A percentile compares a stretch with the other conserved stretches of the same genome.
Conservation (phyloP, 2,329 filamentous ascomycete species). For the Fusarium nygamai region DNA sequence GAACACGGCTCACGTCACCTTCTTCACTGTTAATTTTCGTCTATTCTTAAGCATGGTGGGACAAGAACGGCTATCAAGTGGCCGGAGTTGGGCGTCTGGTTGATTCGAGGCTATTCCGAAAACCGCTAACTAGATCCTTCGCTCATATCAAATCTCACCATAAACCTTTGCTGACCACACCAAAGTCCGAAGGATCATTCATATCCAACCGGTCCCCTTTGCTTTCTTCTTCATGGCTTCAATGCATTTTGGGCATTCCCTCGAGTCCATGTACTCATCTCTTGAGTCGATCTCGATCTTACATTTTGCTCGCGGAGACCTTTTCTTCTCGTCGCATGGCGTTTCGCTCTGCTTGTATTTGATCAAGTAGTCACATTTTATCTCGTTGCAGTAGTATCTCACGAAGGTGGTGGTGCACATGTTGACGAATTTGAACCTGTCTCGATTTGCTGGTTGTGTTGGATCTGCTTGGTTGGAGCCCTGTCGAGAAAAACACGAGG, state of each 20-base stretch:
- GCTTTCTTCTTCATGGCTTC: neutral
- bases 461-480: too few species aligned
- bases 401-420: neutral
- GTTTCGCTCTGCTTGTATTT: neutral
- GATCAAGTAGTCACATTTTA: neutral
- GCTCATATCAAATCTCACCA: neutral
- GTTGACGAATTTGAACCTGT: rapidly evolving
- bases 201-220: neutral
- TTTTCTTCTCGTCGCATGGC: neutral
- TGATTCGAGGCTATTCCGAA: neutral
- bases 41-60: too few species aligned
- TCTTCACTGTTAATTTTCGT: too few species aligned
- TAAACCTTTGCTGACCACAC: neutral
- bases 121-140: neutral
- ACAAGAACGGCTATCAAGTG: neutral
- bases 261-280: neutral
- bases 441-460: rapidly evolving
- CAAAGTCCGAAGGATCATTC: neutral
- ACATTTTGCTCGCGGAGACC: neutral
- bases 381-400: neutral
- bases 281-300: neutral
- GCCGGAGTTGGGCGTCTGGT: neutral
- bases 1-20: rapidly evolving
- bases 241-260: neutral
- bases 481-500: neutral